These are phyloP conservation scores for Linum usitatissimum DNA, from an alignment of 345 rosid genomes.

Conservation along the genomic window DNA sequence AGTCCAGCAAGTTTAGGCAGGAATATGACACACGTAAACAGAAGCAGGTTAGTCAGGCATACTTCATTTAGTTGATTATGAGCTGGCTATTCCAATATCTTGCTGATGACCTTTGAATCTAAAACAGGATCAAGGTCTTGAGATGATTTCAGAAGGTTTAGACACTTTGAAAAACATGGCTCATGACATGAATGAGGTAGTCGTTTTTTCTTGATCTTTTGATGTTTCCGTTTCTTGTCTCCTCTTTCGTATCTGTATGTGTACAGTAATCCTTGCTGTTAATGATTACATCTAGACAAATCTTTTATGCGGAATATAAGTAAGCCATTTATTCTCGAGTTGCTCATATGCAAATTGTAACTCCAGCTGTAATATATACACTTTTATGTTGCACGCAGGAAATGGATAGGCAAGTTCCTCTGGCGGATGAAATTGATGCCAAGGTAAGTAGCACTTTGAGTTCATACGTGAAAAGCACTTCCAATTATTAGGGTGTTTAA, in stretches of 20 bases:
- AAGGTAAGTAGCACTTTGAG: constrained; percentile 38
- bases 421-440: constrained; percentile 97
- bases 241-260: neutral
- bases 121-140: constrained; percentile 87
- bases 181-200: constrained; percentile 90
- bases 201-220: neutral
- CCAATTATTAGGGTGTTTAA: constrained; percentile 7
- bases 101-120: constrained; percentile 12
- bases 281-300: neutral
- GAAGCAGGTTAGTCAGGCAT: constrained; percentile 52
- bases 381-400: constrained; percentile 44
- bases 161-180: constrained; percentile 97
- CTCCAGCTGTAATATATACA: neutral
- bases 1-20: constrained; percentile 72
- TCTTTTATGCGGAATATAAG: constrained; percentile 5
- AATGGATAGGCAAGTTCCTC: constrained; percentile 86
- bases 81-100: constrained; percentile 1
- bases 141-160: constrained; percentile 87
- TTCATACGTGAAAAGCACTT: constrained; percentile 1
- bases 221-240: neutral
- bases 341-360: constrained; percentile 9
- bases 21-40: constrained; percentile 91
- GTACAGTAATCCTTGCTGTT: neutral
- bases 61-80: constrained; percentile 4
- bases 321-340: constrained; percentile 7